Base-by-base conservation (phyloP, 2,329 filamentous ascomycete species). In the Fusarium sp. region DNA sequence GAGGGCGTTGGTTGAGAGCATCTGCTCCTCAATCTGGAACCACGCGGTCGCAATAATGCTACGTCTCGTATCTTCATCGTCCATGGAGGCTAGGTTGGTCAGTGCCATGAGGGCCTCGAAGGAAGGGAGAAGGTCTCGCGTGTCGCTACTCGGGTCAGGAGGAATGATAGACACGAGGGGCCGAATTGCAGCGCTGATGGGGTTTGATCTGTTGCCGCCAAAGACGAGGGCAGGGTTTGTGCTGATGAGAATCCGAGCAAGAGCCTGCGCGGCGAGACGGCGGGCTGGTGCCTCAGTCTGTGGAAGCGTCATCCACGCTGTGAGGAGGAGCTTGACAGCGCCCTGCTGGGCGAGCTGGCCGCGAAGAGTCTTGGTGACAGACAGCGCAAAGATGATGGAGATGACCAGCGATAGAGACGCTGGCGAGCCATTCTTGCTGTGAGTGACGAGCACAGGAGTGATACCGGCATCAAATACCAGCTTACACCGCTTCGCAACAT, bases 61-160 rank as follows among this genome's bases (percentile, higher is more conserved):
- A 34, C 86, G 83, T 46, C 90, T 86, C 6, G 87, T 85, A 6
- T 89, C 86, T 33, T 88, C 84, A 65, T 90, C 86, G 58, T 94
- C 90, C 11, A 90, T 87, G 0, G 93, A 96, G 0, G 95, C 96
- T 7, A 99, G 87, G 73, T 99, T 99, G 0, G 96, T 98, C 34
- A 99, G 86, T 0, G 96, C 95, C 78, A 98, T 91, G 8, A 99
- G 86, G 0, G 91, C 86, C 79, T 99, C 96, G 72, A 98, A 99
- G 0, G 91, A 90, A 0, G 96, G 93, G 0, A 99, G 86, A 13
- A 98, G 87, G 77, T 97, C 92, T 56, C 90, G 87, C 1, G 87
- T 87, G 49, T 90, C 87, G 2, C 85, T 82, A 2, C 83, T 81
- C 4, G 89, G 86, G 55, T 91, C 88, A 6, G 89, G 87, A 0